Evolutionary conservation across 176 grass and related monocot species (phyloP), one percentile per base, ranked within the genome.

Genomic region (Phoenix dactylifera): DNA sequence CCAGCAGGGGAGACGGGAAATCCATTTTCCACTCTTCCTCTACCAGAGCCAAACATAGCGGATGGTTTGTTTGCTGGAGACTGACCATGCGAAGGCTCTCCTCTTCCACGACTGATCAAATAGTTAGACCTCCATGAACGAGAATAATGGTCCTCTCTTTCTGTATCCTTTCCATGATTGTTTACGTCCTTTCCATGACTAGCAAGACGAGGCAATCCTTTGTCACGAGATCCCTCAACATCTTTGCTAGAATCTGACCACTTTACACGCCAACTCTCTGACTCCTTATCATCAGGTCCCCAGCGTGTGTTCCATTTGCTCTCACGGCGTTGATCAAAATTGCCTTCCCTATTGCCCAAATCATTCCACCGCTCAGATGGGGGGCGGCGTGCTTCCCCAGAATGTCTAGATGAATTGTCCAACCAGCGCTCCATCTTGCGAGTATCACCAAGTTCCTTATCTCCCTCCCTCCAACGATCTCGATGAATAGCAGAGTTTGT

Each of bases 101-200:
- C 88, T 25, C 70, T 76, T 7, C 94, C 94, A 58, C 85, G 87
- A 14, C 75, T 73, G 22, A 85, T 30, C 26, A 50, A 65, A 83
- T 85, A 78, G 70, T 77, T 95, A 55, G 94, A 83, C 69, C 89
- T 93, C 88, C 94, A 89, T 73, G 88, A 85, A 35, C 82, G 82
- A 74, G 85, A 83, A 60, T 83, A 35, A 66, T 76, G 76, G 29
- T 85, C 83, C 62, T 89, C 81, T 75, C 78, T 85, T 59, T 98
- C 85, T 61, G 60, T 44, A 68, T 93, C 94, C 55, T 86, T 93
- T 54, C 91, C 94, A 67, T 72, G 79, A 80, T 20, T 90, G 69
- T 72, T 86, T 18, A 35, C 59, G 52, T 90, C 87, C 62, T 86
- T 86, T 20, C 65, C 82, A 77, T 81, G 74, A 29, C 49, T 52